Base-by-base conservation (phyloP, 2,329 filamentous ascomycete species). In the Fusarium compactum region DNA sequence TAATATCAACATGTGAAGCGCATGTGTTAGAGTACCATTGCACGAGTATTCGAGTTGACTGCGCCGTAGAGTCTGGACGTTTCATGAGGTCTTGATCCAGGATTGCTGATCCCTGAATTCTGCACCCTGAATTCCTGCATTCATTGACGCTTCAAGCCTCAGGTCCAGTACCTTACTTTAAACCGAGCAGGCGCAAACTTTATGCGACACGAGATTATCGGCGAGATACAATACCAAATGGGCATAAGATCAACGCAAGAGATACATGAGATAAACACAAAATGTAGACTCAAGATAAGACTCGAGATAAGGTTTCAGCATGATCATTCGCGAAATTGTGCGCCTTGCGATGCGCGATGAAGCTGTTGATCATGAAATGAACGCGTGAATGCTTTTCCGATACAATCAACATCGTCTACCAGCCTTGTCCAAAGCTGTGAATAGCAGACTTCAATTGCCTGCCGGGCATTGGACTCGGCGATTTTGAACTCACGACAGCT, bases 1-100 rank as follows among this genome's bases (percentile, higher is more conserved):
- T 22, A 34, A 45, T 43, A 12, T 48, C 30, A 41, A 51, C 57
- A 70, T 65, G 61, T 64, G 62, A 65, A 65, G 52, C 30, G 27
- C 59, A 58, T 50, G 48, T 64, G 59, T 41, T 16, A 16, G 9
- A 38, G 10, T 10, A 10, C 10, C 10, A 27, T 29, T 29, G 27
- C 27, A 29, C 27, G 10, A 29, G 25, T 25, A 25, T 34, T 34
- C 32, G 5, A 34, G 5, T 38, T 38, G 34, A 38, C 34, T 38
- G 34, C 34, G 34, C 34, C 16, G 34, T 38, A 38, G 27, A 59
- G 38, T 43, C 9, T 57, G 29, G 10, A 15, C 6, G 22, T 34
- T 34, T 38, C 18, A 25, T n/a, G 3, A 24, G 18, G 30, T 22
- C 10, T 15, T 15, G 27, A 30, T 43, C n/a, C 16, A 10, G 16